Evolutionary conservation across 2,329 filamentous ascomycete species (phyloP).

Genomic region (Trichoderma cornu-damae): DNA sequence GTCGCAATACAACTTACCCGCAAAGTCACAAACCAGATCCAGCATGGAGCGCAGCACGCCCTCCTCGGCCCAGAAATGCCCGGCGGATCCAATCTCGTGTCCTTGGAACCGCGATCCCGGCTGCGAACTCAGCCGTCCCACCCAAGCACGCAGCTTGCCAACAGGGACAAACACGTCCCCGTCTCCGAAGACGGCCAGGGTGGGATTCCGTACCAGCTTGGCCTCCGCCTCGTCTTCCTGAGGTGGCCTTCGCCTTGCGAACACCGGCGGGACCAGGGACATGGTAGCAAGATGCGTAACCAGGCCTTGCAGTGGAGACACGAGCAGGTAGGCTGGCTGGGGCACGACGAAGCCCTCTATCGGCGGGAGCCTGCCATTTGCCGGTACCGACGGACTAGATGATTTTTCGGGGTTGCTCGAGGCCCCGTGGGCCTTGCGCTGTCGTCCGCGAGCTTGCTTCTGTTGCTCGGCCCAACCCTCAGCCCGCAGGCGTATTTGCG

Average conservation of each 20-base stretch:
- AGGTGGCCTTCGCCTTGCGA: slow-evolving; percentile 24
- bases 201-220: slow-evolving; percentile 54
- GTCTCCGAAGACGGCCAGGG: slow-evolving; percentile 69
- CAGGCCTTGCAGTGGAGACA: slow-evolving; percentile 62
- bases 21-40: slow-evolving; percentile 28
- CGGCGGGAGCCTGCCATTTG: slow-evolving; percentile 27
- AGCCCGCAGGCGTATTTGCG: slow-evolving; percentile 67
- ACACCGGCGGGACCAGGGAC: slow-evolving; percentile 42
- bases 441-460: slow-evolving; percentile 38
- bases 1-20: slow-evolving; percentile 21
- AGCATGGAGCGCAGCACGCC: slow-evolving; percentile 38
- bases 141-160: slow-evolving; percentile 63
- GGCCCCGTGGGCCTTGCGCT: slow-evolving; percentile 5
- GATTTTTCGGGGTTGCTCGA: slow-evolving; percentile 22
- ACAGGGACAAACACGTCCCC: slow-evolving; percentile 67
- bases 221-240: slow-evolving; percentile 39
- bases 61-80: slow-evolving; percentile 60
- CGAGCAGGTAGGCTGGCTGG: slow-evolving; percentile 53
- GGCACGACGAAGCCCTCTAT: slow-evolving; percentile 35
- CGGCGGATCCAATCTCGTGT: slow-evolving; percentile 48
- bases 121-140: slow-evolving; percentile 43
- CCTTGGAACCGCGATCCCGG: slow-evolving; percentile 43
- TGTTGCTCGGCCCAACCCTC: slow-evolving; percentile 61
- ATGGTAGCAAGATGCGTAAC: slow-evolving; percentile 59
- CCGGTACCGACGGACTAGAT: neutral